A percentile compares a stretch with the other conserved stretches of the same genome.
These are phyloP conservation scores for Cronartium quercuum DNA, from an alignment of 1,284 basidiomycete species.

Conservation along the genomic window DNA sequence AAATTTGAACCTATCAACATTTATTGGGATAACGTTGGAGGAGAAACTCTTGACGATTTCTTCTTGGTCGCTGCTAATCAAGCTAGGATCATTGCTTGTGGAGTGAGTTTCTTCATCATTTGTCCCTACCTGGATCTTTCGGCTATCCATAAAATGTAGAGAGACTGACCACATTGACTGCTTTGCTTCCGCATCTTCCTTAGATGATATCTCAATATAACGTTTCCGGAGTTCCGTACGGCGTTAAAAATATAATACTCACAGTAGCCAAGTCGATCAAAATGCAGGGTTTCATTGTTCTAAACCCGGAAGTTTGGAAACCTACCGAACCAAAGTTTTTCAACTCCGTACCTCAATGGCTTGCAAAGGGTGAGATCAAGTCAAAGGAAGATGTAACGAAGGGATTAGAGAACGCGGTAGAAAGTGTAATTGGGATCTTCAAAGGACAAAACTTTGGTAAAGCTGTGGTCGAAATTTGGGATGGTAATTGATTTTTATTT, in stretches of 20 bases:
- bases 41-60: constrained; percentile 40
- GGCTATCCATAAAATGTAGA: background rate
- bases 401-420: background rate
- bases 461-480: constrained; percentile 1
- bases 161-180: too few species aligned
- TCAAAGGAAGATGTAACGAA: background rate
- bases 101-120: background rate
- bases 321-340: background rate
- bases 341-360: background rate
- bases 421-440: background rate
- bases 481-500: background rate
- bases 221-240: background rate
- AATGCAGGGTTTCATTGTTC: background rate
- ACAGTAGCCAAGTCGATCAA: background rate
- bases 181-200: too few species aligned
- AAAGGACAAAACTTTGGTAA: constrained; percentile 9
- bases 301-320: background rate
- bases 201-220: constrained; percentile 9
- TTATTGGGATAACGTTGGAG: constrained; percentile 45
- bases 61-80: background rate
- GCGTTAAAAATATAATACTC: background rate
- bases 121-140: background rate
- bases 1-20: constrained; percentile 45
- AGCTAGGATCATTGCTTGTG: constrained; percentile 1
- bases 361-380: background rate